These are phyloP conservation scores for Amauroascus niger DNA, from an alignment of 2,329 filamentous ascomycete species.

Conservation along the genomic window DNA sequence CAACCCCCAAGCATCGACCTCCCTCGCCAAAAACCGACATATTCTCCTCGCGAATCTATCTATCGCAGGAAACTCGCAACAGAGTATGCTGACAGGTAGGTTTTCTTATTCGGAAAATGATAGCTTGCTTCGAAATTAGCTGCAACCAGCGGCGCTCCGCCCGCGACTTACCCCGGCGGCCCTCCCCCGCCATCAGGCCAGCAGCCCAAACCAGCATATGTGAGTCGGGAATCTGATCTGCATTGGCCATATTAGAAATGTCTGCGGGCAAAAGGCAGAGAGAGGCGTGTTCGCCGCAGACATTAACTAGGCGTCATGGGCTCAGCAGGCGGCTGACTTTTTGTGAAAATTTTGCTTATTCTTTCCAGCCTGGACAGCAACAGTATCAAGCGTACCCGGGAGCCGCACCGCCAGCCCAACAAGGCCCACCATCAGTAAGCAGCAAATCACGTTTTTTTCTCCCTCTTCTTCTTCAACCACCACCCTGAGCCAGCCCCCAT, in stretches of 20 bases:
- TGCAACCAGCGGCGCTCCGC: constrained; percentile 30
- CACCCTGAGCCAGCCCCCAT: too few species aligned
- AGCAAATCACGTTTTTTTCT: constrained; percentile 19
- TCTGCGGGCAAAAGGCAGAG: background rate
- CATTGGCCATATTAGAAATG: background rate
- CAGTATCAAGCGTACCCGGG: constrained; percentile 16
- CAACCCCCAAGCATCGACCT: too few species aligned
- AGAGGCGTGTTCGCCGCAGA: background rate
- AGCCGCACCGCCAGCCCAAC: constrained; percentile 35
- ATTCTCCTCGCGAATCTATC: background rate
- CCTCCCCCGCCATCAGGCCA: constrained; percentile 25
- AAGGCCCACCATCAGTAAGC: constrained; percentile 45
- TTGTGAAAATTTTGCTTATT: too few species aligned
- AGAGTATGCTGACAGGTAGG: constrained; percentile 6
- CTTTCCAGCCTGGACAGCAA: constrained; percentile 18
- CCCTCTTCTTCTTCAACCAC: too few species aligned
- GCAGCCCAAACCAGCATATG: constrained; percentile 38
- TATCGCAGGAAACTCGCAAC: too few species aligned
- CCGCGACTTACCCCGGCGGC: constrained; percentile 24
- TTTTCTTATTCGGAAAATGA: background rate
- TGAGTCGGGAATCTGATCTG: constrained; percentile 36
- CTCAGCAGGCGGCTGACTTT: too few species aligned
- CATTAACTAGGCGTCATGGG: too few species aligned
- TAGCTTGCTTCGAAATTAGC: constrained; percentile 31
- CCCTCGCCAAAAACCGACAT: background rate